phyloP scores from a whole-genome alignment of 306 rosid genomes.

The Sechiopsis laciniata region DNA sequence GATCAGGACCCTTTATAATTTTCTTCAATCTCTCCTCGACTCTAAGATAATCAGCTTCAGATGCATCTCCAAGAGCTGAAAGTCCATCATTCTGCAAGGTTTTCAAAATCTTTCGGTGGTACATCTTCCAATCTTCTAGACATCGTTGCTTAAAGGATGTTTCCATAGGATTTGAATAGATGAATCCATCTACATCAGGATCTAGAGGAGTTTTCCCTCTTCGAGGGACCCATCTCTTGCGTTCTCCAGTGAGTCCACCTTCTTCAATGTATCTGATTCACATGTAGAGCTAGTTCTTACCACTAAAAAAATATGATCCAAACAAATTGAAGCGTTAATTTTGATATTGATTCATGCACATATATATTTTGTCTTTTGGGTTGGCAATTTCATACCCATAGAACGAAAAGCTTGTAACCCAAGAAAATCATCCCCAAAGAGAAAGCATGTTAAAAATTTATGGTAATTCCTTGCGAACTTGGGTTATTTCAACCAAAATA shows the following conservation, averaged over 20 bases:
- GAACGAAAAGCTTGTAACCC: background rate
- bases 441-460: background rate
- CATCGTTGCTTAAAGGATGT: constrained; percentile 90
- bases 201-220: constrained; percentile 90
- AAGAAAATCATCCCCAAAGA: constrained; percentile 5
- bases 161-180: constrained; percentile 87
- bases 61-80: constrained; percentile 64
- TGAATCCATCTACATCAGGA: constrained; percentile 90
- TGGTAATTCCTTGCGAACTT: background rate
- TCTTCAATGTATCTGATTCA: constrained; percentile 66
- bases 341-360: constrained; percentile 3
- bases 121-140: constrained; percentile 57
- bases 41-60: constrained; percentile 74
- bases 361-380: background rate
- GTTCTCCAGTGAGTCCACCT: constrained; percentile 98
- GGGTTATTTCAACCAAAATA: background rate
- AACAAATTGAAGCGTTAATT: constrained; percentile 10
- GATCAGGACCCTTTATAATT: constrained; percentile 78
- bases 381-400: constrained; percentile 10
- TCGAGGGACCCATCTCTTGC: constrained; percentile 94
- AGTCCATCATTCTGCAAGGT: constrained; percentile 66
- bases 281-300: constrained; percentile 20
- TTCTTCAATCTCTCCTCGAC: constrained; percentile 73
- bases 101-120: constrained; percentile 66
- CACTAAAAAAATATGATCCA: constrained; percentile 11